These are phyloP conservation scores for Heracleum sosnowskyi DNA, from an alignment of 129 eudicot species.

Conservation along the genomic window DNA sequence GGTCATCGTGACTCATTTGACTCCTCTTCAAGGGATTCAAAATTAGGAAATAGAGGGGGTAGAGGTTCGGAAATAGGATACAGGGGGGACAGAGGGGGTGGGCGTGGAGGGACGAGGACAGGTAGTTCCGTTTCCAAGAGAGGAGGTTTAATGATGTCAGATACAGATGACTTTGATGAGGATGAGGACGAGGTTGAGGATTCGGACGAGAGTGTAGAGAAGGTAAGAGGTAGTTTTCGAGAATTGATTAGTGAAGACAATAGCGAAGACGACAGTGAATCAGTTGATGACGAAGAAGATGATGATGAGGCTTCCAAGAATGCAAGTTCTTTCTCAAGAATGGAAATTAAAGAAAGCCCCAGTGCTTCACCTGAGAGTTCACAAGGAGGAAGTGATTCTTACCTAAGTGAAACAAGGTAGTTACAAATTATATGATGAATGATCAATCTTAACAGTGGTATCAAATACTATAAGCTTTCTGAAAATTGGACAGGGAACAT, in stretches of 20 bases:
- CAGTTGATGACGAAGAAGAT: conserved; percentile 26
- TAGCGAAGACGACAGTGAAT: conserved; percentile 40
- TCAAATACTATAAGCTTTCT: neutral
- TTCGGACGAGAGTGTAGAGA: conserved; percentile 14
- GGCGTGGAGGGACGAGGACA: conserved; percentile 22
- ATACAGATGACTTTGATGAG: conserved; percentile 26
- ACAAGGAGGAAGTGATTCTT: conserved; percentile 43
- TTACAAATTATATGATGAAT: neutral
- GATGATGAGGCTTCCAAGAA: conserved; percentile 21
- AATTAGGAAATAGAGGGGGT: conserved; percentile 21
- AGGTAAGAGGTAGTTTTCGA: conserved; percentile 29
- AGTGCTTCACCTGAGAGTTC: conserved; percentile 30
- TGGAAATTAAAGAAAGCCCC: conserved; percentile 7
- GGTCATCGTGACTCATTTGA: neutral
- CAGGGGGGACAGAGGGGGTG: conserved; percentile 27
- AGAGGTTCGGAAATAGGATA: conserved; percentile 17
- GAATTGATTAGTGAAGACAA: conserved; percentile 50
- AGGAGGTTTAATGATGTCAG: conserved; percentile 26
- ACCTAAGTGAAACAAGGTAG: conserved; percentile 86
- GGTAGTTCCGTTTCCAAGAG: conserved; percentile 31
- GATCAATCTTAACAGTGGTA: neutral
- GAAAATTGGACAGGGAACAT: neutral
- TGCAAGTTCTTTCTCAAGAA: conserved; percentile 20
- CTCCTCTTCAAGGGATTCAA: conserved; percentile 10
- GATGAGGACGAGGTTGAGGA: conserved; percentile 21